Evolutionary conservation across 768 basidiomycete species (phyloP).

Genomic region (Termitomyces sp.): DNA sequence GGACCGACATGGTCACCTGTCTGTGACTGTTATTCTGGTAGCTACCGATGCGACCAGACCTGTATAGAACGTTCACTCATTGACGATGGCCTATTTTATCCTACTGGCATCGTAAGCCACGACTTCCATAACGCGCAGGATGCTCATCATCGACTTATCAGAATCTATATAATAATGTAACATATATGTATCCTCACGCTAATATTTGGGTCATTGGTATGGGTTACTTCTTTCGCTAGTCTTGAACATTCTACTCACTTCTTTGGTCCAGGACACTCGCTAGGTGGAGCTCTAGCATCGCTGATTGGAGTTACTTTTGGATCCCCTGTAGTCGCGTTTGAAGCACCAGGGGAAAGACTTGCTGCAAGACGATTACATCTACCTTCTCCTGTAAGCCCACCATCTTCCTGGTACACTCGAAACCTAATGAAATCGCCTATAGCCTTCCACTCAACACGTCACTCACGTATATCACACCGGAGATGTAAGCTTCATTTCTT

Average conservation of each 20-base stretch:
- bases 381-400: conserved; percentile 66
- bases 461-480: conserved; percentile 92
- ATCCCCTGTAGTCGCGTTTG: conserved; percentile 87
- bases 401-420: background rate
- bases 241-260: background rate
- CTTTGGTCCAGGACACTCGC: conserved; percentile 49
- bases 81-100: conserved; percentile 86
- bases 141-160: conserved; percentile 24
- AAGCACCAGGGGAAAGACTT: conserved; percentile 72
- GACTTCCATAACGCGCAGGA: background rate
- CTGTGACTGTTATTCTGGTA: conserved; percentile 79
- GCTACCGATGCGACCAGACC: conserved; percentile 71
- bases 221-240: background rate
- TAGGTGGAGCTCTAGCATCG: conserved; percentile 84
- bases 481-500: conserved; percentile 42
- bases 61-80: conserved; percentile 78
- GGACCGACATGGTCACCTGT: conserved; percentile 93
- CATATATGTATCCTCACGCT: conserved; percentile 85
- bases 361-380: conserved; percentile 82
- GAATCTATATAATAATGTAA: conserved; percentile 92
- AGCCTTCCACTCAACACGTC: conserved; percentile 73
- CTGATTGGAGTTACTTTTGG: conserved; percentile 90
- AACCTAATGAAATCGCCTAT: conserved; percentile 2
- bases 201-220: conserved; percentile 83
- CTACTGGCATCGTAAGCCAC: conserved; percentile 69